Base-by-base conservation (phyloP, 768 basidiomycete species). In the Kwoniella europaea region DNA sequence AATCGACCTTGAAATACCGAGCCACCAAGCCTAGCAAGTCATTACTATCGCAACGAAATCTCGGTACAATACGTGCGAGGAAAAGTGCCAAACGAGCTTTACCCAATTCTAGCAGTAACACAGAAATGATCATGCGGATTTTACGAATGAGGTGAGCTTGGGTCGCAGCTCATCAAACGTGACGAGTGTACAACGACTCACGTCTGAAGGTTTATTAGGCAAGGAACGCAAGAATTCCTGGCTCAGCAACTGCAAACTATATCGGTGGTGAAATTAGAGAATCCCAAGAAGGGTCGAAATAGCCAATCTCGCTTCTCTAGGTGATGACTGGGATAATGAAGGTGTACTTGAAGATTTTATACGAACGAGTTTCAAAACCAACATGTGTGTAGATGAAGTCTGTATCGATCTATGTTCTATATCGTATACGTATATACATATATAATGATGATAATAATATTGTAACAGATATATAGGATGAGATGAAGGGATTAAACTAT, bases 91-190 rank as follows among this genome's bases (percentile, higher is more conserved):
- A 95, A 87, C 88, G 89, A 80, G 87, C 92, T 76, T 88, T 92
- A 83, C 89, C 91, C 70, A 90, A 91, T 68, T 72, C 71, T 24
- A 87, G 88, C 3, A 83, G 78, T 9, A 90, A 85, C 66, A 93
- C 92, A 63, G 94, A 98, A 85, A 93, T 91, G 46, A 97, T 98
- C 69, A 89, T 99, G 86, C 87, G 94, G 68, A 95, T 99, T 73
- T 86, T 99, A 53, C 88, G 97, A 42, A 98, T 98, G 96, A 88
- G 94, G 95, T 93, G 80, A 63, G 87, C 83, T 65, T 13, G 42
- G 5, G 35, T 6, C 7, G 35, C 35, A 35, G 5, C 35, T 35
- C 35, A 35, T 35, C 35, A 35, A 35, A 6, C 35, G 7, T 35
- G 6, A 6, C 35, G 6, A 35, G 35, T 35, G 35, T 35, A 7